Evolutionary conservation across 345 rosid genomes (phyloP).

Genomic region (Cardamine occulta): DNA sequence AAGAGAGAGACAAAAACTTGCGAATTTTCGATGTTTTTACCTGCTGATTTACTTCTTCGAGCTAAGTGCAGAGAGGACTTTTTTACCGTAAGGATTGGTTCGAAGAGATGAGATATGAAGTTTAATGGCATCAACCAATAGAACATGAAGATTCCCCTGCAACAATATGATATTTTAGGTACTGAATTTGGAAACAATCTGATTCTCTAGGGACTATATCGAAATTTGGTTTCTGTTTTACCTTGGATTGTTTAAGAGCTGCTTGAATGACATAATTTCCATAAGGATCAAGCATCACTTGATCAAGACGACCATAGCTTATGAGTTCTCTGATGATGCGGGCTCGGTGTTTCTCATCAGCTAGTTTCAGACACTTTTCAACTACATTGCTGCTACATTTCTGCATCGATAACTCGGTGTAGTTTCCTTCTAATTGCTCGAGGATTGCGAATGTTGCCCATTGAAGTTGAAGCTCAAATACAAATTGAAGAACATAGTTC

Average conservation of each 20-base stretch:
- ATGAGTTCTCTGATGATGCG: constrained; percentile 63
- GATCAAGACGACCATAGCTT: constrained; percentile 58
- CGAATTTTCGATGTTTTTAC: neutral
- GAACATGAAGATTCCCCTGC: constrained; percentile 65
- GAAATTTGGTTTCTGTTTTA: constrained; percentile 11
- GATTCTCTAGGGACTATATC: neutral
- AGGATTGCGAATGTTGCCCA: constrained; percentile 60
- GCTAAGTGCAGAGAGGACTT: constrained; percentile 68
- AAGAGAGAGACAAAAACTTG: neutral
- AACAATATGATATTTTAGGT: constrained; percentile 7
- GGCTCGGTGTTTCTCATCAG: constrained; percentile 53
- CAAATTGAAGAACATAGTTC: constrained; percentile 78
- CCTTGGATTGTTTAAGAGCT: constrained; percentile 70
- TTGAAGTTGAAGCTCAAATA: constrained; percentile 66
- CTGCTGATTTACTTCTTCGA: constrained; percentile 59
- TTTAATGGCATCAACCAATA: constrained; percentile 70
- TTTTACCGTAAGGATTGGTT: constrained; percentile 83
- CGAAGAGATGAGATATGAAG: constrained; percentile 63
- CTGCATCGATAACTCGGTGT: constrained; percentile 78
- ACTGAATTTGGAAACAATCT: constrained; percentile 1
- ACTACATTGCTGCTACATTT: constrained; percentile 93
- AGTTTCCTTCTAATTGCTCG: constrained; percentile 68
- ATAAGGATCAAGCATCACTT: constrained; percentile 83
- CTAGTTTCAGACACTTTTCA: constrained; percentile 72
- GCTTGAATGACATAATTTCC: constrained; percentile 89